Conservation (phyloP, 192 early-diverging fungal species). For the Backusella tarrabulga region DNA sequence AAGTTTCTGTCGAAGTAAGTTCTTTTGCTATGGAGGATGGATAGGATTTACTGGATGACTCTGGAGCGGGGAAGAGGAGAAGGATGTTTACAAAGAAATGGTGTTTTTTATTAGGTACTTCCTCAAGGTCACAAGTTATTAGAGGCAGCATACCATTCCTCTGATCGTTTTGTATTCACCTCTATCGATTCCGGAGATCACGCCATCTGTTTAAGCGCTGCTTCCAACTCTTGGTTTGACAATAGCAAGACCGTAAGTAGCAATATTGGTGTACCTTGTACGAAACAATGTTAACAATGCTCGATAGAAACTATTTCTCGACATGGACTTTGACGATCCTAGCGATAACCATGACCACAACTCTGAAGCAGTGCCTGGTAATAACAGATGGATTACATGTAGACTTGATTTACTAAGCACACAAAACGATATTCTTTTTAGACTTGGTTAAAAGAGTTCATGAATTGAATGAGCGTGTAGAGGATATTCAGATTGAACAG, state of each 20-base stretch:
- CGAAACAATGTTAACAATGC: not conserved
- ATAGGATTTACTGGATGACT: not conserved
- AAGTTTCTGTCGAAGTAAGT: conserved; percentile 72
- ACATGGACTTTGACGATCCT: conserved; percentile 46
- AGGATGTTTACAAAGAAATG: not conserved
- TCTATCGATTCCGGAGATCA: conserved; percentile 88
- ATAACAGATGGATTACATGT: conserved; percentile 17
- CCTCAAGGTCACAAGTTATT: conserved; percentile 55
- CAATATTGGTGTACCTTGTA: not conserved
- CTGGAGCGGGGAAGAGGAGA: not conserved
- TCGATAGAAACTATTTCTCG: conserved; percentile 44
- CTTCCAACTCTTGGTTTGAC: conserved; percentile 70
- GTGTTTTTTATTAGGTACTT: conserved; percentile 39
- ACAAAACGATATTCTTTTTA: conserved; percentile 26
- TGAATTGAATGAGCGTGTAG: conserved; percentile 80
- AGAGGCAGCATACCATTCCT: conserved; percentile 68
- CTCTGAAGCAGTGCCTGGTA: conserved; percentile 34
- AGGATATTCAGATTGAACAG: conserved; percentile 86
- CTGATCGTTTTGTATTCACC: conserved; percentile 91
- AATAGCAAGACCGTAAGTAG: conserved; percentile 60
- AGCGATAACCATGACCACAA: conserved; percentile 28
- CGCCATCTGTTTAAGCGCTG: conserved; percentile 80
- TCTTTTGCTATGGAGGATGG: not conserved
- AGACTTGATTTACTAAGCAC: not conserved
- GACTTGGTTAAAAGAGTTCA: conserved; percentile 70